Percentiles rank a stretch among this genome's conserved stretches.
Conservation (phyloP, 202 grass and related monocot genomes). For the Cymbopogon flexuosus region DNA sequence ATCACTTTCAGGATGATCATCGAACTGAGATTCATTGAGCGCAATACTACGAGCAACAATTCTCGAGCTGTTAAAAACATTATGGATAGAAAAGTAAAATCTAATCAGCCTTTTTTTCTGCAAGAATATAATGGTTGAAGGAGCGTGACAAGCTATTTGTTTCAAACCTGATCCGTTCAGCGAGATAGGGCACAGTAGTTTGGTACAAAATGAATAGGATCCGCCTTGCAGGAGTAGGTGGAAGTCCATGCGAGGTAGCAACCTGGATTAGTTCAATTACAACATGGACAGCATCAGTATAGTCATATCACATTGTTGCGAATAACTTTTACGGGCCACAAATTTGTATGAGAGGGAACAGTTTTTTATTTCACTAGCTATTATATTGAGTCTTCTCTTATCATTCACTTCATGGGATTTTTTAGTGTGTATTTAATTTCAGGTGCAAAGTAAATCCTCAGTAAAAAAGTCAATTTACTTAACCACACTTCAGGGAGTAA, state of each 20-base stretch:
- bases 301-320: not conserved
- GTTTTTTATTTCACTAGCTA: not conserved
- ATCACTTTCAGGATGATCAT: slow-evolving; percentile 44
- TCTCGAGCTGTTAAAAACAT: slow-evolving; percentile 69
- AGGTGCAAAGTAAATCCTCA: not conserved
- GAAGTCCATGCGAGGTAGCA: slow-evolving; percentile 72
- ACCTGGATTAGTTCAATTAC: slow-evolving; percentile 46
- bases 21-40: slow-evolving; percentile 60
- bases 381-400: not conserved
- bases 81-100: slow-evolving; percentile 12
- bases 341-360: not conserved
- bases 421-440: not conserved
- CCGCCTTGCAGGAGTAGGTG: slow-evolving; percentile 74
- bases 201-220: slow-evolving; percentile 93
- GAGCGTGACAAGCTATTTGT: not conserved
- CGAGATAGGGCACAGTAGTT: slow-evolving; percentile 80
- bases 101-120: slow-evolving; percentile 5
- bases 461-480: not conserved
- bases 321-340: not conserved
- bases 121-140: slow-evolving; percentile 5
- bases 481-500: not conserved
- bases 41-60: slow-evolving; percentile 75
- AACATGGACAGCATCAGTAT: slow-evolving; percentile 16
- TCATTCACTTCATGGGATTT: not conserved
- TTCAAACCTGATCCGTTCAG: slow-evolving; percentile 82